Percentiles rank a stretch among this genome's conserved stretches.
phyloP scores from a whole-genome alignment of 2,329 filamentous ascomycete genomes.

The Penicillium sp. region DNA sequence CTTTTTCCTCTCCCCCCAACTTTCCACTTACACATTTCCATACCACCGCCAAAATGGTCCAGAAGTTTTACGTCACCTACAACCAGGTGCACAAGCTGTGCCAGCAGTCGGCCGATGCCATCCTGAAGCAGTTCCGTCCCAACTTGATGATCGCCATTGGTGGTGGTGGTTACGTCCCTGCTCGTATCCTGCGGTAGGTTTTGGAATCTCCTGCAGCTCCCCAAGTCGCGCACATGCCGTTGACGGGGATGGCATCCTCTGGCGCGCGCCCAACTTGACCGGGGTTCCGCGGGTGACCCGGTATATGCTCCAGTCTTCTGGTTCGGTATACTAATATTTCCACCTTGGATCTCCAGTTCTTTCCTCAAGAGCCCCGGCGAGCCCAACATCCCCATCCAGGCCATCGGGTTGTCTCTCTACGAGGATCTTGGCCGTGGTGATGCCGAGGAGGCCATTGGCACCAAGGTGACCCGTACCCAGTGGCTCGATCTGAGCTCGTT shows the following conservation, averaged over 20 bases:
- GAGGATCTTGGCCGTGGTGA: constrained; percentile 65
- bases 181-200: constrained; percentile 75
- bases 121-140: constrained; percentile 80
- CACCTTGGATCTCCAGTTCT: constrained; percentile 47
- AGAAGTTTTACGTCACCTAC: constrained; percentile 87
- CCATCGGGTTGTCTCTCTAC: constrained; percentile 95
- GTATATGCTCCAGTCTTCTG: not conserved
- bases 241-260: not conserved
- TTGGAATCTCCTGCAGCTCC: too few relatives aligned
- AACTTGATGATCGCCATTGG: constrained; percentile 98
- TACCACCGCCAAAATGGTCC: constrained; percentile 55
- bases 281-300: too few relatives aligned
- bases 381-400: constrained; percentile 97
- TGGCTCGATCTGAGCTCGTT: constrained; percentile 89
- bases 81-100: constrained; percentile 97
- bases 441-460: constrained; percentile 71
- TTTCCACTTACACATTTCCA: not conserved
- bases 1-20: not conserved
- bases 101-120: constrained; percentile 72
- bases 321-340: not conserved
- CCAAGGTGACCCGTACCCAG: constrained; percentile 94
- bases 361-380: constrained; percentile 85
- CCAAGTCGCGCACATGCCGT: not conserved
- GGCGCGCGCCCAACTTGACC: too few relatives aligned
- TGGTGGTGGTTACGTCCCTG: constrained; percentile 93